Percentiles rank a stretch among this genome's conserved stretches.
These are phyloP conservation scores for Syncephalastrum contaminatum DNA, from an alignment of 371 early-diverging fungal species.

Conservation along the genomic window DNA sequence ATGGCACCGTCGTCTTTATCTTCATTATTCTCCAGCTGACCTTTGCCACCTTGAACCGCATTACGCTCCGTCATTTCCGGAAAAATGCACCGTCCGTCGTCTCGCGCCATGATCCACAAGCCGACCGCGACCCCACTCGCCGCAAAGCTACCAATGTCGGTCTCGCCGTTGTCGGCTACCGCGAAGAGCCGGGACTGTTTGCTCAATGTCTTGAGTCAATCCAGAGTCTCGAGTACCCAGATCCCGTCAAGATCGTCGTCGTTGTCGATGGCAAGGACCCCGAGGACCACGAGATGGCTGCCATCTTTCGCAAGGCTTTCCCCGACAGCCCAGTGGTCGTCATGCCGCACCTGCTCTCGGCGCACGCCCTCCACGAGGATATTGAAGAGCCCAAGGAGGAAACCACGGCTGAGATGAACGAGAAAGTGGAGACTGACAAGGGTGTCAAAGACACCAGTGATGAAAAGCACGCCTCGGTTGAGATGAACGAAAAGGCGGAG, in stretches of 20 bases:
- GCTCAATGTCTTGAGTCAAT: conserved; percentile 58
- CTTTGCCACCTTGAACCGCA: conserved; percentile 45
- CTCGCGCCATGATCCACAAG: conserved; percentile 1
- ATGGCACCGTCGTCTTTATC: conserved; percentile 41
- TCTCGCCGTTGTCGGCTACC: conserved; percentile 59
- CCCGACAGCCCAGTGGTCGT: conserved; percentile 43
- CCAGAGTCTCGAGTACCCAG: conserved; percentile 49
- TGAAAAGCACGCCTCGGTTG: conserved; percentile 1
- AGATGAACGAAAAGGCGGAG: too few species aligned
- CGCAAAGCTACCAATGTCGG: conserved; percentile 37
- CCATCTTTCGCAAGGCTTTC: conserved; percentile 56
- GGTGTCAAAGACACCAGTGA: not conserved
- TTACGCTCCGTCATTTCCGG: conserved; percentile 17
- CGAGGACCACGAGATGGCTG: conserved; percentile 62
- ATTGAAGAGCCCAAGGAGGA: too few species aligned
- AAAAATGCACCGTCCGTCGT: conserved; percentile 5
- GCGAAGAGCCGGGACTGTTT: conserved; percentile 60
- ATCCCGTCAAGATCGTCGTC: conserved; percentile 50
- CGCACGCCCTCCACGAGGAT: too few species aligned
- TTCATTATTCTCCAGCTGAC: conserved; percentile 39
- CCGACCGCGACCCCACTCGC: conserved; percentile 6
- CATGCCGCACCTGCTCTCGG: conserved; percentile 49
- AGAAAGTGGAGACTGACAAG: too few species aligned
- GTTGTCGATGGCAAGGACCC: conserved; percentile 63
- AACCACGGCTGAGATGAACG: too few species aligned